Base-by-base conservation (phyloP, 306 rosid genomes). In the Pyrus communis region DNA sequence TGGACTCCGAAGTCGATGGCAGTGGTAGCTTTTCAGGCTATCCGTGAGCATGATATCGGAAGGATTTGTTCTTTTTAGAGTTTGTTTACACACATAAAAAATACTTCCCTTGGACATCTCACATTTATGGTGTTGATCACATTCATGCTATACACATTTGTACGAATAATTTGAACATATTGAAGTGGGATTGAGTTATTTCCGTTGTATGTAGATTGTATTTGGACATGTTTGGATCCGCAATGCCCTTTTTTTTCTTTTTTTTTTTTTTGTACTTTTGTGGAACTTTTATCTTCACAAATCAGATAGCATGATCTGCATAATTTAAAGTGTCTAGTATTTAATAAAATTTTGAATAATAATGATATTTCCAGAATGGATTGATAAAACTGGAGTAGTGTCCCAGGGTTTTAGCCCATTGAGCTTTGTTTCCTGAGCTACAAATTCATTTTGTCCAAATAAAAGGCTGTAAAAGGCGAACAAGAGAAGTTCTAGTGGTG, bases 1-100 rank as follows among this genome's bases (percentile, higher is more conserved):
- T 87, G 61, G 96, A 90, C n/a, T 60, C 80, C 4, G 92, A 85
- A 75, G 73, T 87, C 70, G 91, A 85, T 80, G 80, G 51, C 43
- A 85, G 86, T 17, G 88, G 84, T 15, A 84, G 90, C 30, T 78
- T 31, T 79, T 66, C 31, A 9, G 35, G 27, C 69, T 30, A 76
- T 74, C 69, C 79, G 49, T 89, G 79, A 83, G 11, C 40, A 3
- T 75, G 71, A 49, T 27, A 3, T 61, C 19, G 30, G 76, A 45
- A 60, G 19, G 62, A 28, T 33, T 18, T 71, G 65, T 73, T 49
- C 13, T 58, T 67, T 38, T 38, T 18, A 6, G 61, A 64, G 63
- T n/a, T 69, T 63, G 71, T 67, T 49, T 35, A 19, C 63, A 43
- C 21, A 49, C 54, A 49, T 8, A 21, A 62, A 12, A 40, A 43